Evolutionary conservation across 1,284 basidiomycete genomes (phyloP).

Genomic region (Moesziomyces sp.): DNA sequence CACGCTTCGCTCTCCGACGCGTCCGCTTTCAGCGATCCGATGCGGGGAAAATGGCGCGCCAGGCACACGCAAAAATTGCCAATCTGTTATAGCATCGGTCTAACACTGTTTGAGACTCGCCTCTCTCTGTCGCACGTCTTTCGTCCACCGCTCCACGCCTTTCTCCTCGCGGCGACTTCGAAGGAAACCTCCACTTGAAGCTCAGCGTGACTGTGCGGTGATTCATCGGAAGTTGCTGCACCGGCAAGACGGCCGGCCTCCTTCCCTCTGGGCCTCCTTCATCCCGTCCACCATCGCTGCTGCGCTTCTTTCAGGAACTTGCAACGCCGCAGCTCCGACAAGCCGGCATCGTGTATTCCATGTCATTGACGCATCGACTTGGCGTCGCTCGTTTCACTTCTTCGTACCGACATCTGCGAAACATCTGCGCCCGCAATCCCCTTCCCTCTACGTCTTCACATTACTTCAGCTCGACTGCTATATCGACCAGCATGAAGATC

Average conservation of each 20-base stretch:
- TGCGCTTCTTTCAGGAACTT: not conserved
- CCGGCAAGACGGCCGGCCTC: not conserved
- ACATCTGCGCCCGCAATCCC: not conserved
- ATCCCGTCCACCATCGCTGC: constrained; percentile 5
- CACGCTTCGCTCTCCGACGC: not conserved
- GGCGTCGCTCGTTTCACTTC: constrained; percentile 9
- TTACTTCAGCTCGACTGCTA: constrained; percentile 7
- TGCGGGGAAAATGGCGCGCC: constrained; percentile 6
- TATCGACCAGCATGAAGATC: constrained; percentile 15
- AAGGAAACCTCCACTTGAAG: not conserved
- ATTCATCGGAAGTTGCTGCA: too few species aligned
- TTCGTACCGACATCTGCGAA: not conserved
- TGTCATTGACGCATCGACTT: constrained; percentile 21
- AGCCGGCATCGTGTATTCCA: constrained; percentile 5
- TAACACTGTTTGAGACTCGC: not conserved
- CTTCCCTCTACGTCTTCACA: not conserved
- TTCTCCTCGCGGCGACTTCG: not conserved
- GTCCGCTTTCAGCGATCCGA: constrained; percentile 3
- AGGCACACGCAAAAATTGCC: not conserved
- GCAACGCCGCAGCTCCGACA: not conserved
- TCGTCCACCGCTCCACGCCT: constrained; percentile 7
- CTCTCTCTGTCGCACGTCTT: constrained; percentile 8
- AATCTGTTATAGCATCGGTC: too few species aligned
- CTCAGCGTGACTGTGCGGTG: not conserved
- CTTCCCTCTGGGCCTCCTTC: not conserved